Conservation (phyloP, 306 rosid species). For the Vigna reflexopilosa region DNA sequence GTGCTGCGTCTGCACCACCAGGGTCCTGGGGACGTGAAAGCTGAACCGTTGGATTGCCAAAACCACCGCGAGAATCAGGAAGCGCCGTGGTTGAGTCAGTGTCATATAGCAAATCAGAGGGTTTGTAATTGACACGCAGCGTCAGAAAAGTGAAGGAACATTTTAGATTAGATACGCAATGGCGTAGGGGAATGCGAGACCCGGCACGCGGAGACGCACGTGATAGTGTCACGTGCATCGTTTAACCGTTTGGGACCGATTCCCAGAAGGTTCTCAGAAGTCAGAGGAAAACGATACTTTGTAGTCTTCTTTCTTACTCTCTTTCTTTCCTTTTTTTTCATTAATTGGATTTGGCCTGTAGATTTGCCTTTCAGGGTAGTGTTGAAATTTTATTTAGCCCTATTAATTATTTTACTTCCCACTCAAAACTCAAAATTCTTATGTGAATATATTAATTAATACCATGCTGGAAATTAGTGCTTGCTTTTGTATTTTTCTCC, state of each 20-base stretch:
- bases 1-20: conserved; percentile 57
- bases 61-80: conserved; percentile 45
- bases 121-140: conserved; percentile 60
- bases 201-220: conserved; percentile 58
- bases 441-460: conserved; percentile 6
- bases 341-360: conserved; percentile 35
- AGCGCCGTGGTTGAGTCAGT: conserved; percentile 63
- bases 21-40: conserved; percentile 48
- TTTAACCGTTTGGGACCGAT: conserved; percentile 56
- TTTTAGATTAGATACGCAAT: conserved; percentile 25
- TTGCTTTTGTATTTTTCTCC: no score
- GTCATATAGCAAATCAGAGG: conserved; percentile 57
- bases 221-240: conserved; percentile 60
- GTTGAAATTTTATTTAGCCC: background rate
- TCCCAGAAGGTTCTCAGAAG: conserved; percentile 66
- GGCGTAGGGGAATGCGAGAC: conserved; percentile 52
- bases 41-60: conserved; percentile 65
- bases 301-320: conserved; percentile 17
- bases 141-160: background rate
- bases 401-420: conserved; percentile 7
- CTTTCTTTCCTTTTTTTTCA: background rate
- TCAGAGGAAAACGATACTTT: conserved; percentile 34
- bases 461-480: background rate
- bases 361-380: conserved; percentile 20
- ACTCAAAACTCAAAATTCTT: background rate